Percentiles rank a stretch among this genome's conserved stretches.
phyloP scores from a whole-genome alignment of 1,139 yeast genomes.

The Pneumocystis carinii region DNA sequence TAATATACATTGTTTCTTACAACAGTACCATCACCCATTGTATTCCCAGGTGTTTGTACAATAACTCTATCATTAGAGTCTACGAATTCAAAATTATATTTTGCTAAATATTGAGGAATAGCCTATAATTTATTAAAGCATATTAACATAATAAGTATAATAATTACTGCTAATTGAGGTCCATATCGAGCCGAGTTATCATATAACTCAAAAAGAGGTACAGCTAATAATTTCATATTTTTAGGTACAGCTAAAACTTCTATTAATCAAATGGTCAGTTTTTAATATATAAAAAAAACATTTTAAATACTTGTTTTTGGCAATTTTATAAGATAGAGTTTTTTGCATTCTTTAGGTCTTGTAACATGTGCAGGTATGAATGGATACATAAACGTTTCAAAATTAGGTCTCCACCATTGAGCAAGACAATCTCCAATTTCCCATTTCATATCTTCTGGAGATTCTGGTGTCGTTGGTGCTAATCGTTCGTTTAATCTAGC shows the following conservation, averaged over 20 bases:
- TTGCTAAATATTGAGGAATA: constrained; percentile 24
- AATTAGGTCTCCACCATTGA: constrained; percentile 30
- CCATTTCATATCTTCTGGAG: constrained; percentile 19
- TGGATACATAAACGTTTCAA: constrained; percentile 26
- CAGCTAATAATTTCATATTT: constrained; percentile 24
- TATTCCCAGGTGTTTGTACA: constrained; percentile 12
- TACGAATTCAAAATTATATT: constrained; percentile 24
- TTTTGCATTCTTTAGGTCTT: constrained; percentile 26
- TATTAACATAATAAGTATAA: background rate
- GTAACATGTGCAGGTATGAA: constrained; percentile 26
- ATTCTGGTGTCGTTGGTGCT: constrained; percentile 16
- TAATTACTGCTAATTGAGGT: constrained; percentile 19
- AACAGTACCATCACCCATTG: background rate
- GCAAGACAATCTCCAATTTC: constrained; percentile 25
- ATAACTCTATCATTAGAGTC: constrained; percentile 21
- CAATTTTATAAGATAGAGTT: constrained; percentile 23
- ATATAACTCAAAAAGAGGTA: constrained; percentile 26
- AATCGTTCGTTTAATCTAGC: constrained; percentile 21
- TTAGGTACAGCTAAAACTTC: constrained; percentile 22
- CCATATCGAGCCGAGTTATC: constrained; percentile 25
- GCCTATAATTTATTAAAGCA: constrained; percentile 13
- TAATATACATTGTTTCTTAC: background rate
- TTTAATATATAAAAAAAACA: background rate
- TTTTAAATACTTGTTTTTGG: constrained; percentile 17
- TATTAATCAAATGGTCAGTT: background rate